Percentiles rank a stretch among this genome's conserved stretches.
phyloP scores from a whole-genome alignment of 140 eudicot genomes.

The Senecio squalidus region DNA sequence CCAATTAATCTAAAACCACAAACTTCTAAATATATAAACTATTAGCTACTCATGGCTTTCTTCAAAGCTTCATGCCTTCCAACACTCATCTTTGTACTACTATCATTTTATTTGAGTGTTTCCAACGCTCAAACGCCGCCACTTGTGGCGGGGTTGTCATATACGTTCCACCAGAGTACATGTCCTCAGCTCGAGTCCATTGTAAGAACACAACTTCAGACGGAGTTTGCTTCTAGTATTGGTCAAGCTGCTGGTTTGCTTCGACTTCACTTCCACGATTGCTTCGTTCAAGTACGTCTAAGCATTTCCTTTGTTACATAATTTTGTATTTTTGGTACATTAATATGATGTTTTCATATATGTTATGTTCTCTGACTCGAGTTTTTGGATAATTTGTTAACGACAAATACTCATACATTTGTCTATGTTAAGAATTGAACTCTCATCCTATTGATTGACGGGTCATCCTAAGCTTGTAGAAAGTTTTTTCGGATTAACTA shows the following conservation, averaged over 20 bases:
- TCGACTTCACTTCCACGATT: neutral
- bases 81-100: neutral
- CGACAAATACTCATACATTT: no score
- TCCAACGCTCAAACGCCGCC: neutral
- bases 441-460: no score
- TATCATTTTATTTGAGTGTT: neutral
- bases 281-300: neutral
- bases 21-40: neutral
- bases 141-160: neutral
- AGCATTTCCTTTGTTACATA: no score
- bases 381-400: no score
- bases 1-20: neutral
- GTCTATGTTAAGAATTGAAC: no score
- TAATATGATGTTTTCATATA: no score
- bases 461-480: no score
- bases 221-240: neutral
- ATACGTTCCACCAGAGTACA: neutral
- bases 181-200: slow-evolving; percentile 6
- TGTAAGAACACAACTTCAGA: neutral
- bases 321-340: no score
- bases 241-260: slow-evolving; percentile 3
- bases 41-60: neutral
- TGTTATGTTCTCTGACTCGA: no score
- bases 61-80: neutral
- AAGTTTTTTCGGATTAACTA: no score